Evolutionary conservation across 2,329 filamentous ascomycete genomes (phyloP), one percentile per base, ranked within the genome.

Genomic region (Talaromyces albobiverticillius): DNA sequence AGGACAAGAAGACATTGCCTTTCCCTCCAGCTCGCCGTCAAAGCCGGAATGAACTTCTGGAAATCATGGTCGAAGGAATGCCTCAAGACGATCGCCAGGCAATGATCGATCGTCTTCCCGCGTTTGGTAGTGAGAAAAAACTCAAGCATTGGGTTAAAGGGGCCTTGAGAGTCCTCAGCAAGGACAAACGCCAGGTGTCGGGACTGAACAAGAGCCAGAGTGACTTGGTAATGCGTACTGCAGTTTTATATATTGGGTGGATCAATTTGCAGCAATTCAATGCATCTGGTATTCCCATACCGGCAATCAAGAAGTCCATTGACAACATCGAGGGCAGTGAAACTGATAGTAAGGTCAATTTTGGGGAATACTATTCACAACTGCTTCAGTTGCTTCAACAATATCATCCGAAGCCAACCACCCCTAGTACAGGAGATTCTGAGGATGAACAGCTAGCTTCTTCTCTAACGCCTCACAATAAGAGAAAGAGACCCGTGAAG

Each of bases 401-500:
- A 22, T 47, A 38, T 9, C 11, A 23, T 13, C n/a, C 40, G 14
- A 48, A 41, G 25, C 14, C 31, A 29, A 18, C 20, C 2, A 46
- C 16, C 23, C 23, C 47, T 32, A 49, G 29, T 16, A 45, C 25
- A 41, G 43, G 25, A 32, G 50, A 40, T 46, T 55, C 46, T 36
- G 54, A 56, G 49, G 23, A 45, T 22, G 52, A 61, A 29, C 56
- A 61, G 25, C 61, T 63, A 14, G 57, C 57, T 32, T 64, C 63
- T 16, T 54, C 58, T n/a, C 55, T 64, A 36, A 66, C 73, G n/a
- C 67, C 75, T 16, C 71, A 74, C 60, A 80, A 75, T 57, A 77
- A 76, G 54, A 71, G 76, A 43, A 79, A 77, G 58, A 71, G 70
- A 20, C 67, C 77, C 16, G 67, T 77, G 9, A 74, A 79, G 34